Percentiles rank a stretch among this genome's conserved stretches.
Evolutionary conservation across 192 early-diverging fungal species (phyloP).

Genomic region (Coemansia sp.): DNA sequence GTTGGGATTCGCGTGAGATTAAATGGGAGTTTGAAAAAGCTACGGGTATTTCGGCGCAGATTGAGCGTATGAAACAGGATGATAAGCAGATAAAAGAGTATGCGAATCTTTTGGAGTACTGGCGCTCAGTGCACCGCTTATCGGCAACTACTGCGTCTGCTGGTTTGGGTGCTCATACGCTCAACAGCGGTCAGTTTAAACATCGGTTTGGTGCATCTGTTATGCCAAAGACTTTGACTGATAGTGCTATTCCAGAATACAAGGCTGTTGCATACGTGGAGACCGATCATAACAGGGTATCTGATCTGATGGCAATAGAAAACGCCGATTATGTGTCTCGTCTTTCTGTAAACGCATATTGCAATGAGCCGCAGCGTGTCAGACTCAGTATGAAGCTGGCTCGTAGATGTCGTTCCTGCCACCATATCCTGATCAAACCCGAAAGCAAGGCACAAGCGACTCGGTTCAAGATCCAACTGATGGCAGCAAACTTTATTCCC

Average conservation of each 20-base stretch:
- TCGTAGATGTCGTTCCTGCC: slow-evolving; percentile 84
- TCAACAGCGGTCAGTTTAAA: slow-evolving; percentile 19
- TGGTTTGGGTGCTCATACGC: not conserved
- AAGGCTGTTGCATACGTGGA: slow-evolving; percentile 16
- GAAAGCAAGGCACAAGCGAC: slow-evolving; percentile 88
- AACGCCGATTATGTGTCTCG: slow-evolving; percentile 55
- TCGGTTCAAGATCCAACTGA: slow-evolving; percentile 85
- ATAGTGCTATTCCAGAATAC: slow-evolving; percentile 19
- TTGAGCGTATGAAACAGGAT: slow-evolving; percentile 77
- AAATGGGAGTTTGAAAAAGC: slow-evolving; percentile 92
- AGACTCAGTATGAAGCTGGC: slow-evolving; percentile 84
- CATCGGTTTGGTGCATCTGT: slow-evolving; percentile 18
- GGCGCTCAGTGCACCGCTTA: slow-evolving; percentile 72
- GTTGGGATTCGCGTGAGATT: slow-evolving; percentile 92
- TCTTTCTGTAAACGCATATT: slow-evolving; percentile 42
- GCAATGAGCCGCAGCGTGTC: slow-evolving; percentile 73
- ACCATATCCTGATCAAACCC: slow-evolving; percentile 88
- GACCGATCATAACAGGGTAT: slow-evolving; percentile 14
- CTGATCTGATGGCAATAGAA: slow-evolving; percentile 18
- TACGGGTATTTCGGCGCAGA: slow-evolving; percentile 87
- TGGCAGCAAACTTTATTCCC: slow-evolving; percentile 81
- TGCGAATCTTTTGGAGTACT: slow-evolving; percentile 78
- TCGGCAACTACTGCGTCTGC: slow-evolving; percentile 19
- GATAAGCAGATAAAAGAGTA: slow-evolving; percentile 78
- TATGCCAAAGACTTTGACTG: not conserved